These are phyloP conservation scores for Williopsis jadinii DNA, from an alignment of 1,139 yeast genomes.

Conservation along the genomic window DNA sequence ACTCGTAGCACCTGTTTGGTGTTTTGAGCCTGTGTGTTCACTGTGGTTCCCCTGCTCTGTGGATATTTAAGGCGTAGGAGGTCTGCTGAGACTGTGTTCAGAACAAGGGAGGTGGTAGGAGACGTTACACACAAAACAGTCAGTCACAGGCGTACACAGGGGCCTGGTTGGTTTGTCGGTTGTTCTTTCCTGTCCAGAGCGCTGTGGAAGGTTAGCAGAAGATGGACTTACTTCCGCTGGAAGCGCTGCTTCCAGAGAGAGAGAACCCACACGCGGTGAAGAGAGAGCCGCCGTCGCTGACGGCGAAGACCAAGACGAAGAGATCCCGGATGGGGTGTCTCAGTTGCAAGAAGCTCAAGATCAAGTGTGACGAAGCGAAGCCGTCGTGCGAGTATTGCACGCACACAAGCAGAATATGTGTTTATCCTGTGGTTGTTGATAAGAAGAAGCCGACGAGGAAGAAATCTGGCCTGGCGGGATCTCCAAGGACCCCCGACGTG, in stretches of 20 bases:
- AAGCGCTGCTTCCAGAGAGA: conserved; percentile 1
- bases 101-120: too few relatives aligned
- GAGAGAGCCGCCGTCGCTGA: not conserved
- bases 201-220: not conserved
- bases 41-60: too few relatives aligned
- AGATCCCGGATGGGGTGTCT: conserved; percentile 52
- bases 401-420: conserved; percentile 27
- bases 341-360: conserved; percentile 59
- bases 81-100: too few relatives aligned
- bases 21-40: too few relatives aligned
- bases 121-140: too few relatives aligned
- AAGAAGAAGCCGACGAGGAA: not conserved
- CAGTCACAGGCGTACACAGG: too few relatives aligned
- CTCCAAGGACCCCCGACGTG: not conserved
- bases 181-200: not conserved
- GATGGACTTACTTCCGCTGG: conserved; percentile 1
- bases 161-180: not conserved
- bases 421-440: conserved; percentile 6
- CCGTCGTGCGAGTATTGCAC: conserved; percentile 62
- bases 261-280: not conserved
- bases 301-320: conserved; percentile 6
- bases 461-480: too few relatives aligned
- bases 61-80: too few relatives aligned
- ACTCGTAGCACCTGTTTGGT: too few relatives aligned
- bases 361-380: conserved; percentile 64